Percentiles rank a stretch among this genome's conserved stretches.
Evolutionary conservation across 140 eudicot species (phyloP).

Genomic region (Erigeron philadelphicus): DNA sequence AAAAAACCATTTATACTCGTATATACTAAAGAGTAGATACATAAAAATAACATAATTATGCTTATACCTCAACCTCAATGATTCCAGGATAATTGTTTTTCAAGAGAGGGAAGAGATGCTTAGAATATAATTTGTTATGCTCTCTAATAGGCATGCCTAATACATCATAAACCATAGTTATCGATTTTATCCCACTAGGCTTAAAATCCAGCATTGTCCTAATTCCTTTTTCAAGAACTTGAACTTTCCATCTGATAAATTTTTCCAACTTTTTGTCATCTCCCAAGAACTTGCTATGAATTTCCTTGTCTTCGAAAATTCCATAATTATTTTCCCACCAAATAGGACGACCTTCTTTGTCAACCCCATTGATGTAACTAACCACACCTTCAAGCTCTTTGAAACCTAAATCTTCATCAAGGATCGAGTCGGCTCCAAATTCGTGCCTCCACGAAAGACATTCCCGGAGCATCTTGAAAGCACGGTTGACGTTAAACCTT

Average conservation of each 20-base stretch:
- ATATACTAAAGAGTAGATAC: constrained; percentile 26
- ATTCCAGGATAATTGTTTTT: constrained; percentile 56
- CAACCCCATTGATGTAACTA: constrained; percentile 45
- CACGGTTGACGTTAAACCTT: constrained; percentile 35
- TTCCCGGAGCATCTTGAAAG: constrained; percentile 31
- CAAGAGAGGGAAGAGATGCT: constrained; percentile 38
- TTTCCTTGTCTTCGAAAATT: constrained; percentile 37
- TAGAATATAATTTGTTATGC: constrained; percentile 28
- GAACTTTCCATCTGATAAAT: constrained; percentile 39
- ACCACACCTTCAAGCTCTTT: constrained; percentile 37
- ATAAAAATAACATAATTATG: neutral
- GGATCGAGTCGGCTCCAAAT: constrained; percentile 32
- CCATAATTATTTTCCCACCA: constrained; percentile 41
- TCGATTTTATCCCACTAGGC: constrained; percentile 41
- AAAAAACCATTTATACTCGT: too few relatives aligned
- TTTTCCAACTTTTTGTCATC: constrained; percentile 41
- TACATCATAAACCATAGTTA: constrained; percentile 43
- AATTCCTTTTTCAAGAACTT: constrained; percentile 42
- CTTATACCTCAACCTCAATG: constrained; percentile 48
- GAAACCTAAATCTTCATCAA: constrained; percentile 34
- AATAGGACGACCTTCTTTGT: constrained; percentile 44
- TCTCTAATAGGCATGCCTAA: constrained; percentile 39
- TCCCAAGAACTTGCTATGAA: constrained; percentile 33
- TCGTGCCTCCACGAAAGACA: constrained; percentile 36
- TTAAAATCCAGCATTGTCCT: constrained; percentile 42